Percentiles rank a stretch among this genome's conserved stretches.
These are phyloP conservation scores for Fraxinus baroniana DNA, from an alignment of 305 asterid species.

Conservation along the genomic window DNA sequence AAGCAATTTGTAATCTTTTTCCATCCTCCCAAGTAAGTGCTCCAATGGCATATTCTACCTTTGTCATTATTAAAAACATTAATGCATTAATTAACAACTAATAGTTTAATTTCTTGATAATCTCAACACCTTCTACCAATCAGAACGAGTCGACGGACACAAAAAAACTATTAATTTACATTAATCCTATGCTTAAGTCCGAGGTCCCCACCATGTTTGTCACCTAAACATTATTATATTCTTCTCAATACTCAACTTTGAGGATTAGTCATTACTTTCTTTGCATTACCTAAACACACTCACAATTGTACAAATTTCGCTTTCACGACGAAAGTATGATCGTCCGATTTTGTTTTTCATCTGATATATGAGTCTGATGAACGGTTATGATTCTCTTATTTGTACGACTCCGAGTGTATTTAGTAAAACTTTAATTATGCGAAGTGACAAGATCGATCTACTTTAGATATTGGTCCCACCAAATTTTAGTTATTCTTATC, in stretches of 20 bases:
- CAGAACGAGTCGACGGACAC: constrained; percentile 39
- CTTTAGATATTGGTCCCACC: constrained; percentile 39
- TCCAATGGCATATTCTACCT: constrained; percentile 18
- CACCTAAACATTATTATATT: constrained; percentile 14
- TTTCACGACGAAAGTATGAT: neutral
- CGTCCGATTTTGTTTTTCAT: neutral
- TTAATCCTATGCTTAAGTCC: constrained; percentile 41
- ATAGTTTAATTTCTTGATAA: constrained; percentile 46
- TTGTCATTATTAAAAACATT: neutral
- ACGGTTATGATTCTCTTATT: neutral
- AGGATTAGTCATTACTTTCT: neutral
- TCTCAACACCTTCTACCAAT: constrained; percentile 47
- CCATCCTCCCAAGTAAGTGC: constrained; percentile 24
- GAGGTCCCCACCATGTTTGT: constrained; percentile 44
- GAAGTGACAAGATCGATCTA: neutral
- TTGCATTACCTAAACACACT: neutral
- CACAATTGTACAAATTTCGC: neutral
- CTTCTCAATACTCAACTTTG: neutral
- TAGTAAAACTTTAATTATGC: neutral
- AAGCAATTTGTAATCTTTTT: constrained; percentile 26
- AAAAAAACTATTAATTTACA: constrained; percentile 24
- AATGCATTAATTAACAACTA: constrained; percentile 29
- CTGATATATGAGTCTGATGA: neutral
- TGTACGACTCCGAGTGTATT: too few relatives aligned
- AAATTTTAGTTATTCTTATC: constrained; percentile 44